phyloP scores from a whole-genome alignment of 306 rosid genomes.

The Crataegus laevigata region DNA sequence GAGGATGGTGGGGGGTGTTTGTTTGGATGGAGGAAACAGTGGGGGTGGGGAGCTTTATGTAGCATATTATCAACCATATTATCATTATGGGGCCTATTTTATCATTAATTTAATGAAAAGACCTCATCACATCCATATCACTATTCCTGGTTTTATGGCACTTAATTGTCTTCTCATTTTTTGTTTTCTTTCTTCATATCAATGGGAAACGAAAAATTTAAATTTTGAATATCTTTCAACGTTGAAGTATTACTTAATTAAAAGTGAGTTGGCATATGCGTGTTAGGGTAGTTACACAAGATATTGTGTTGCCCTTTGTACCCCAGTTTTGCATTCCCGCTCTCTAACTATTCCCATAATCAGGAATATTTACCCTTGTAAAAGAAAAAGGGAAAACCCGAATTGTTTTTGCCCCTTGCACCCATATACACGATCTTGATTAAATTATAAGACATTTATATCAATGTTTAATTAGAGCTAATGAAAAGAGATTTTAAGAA shows the following conservation, averaged over 20 bases:
- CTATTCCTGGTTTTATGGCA: neutral
- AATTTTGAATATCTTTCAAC: rapidly evolving
- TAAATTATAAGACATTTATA: neutral
- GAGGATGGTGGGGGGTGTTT: neutral
- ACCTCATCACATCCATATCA: neutral
- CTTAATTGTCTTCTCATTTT: neutral
- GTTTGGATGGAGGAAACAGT: neutral
- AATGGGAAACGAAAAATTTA: rapidly evolving
- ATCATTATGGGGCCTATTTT: slow-evolving; percentile 5
- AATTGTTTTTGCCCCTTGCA: too few species aligned
- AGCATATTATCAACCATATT: slow-evolving; percentile 13
- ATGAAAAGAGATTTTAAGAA: too few species aligned
- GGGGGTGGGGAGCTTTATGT: slow-evolving; percentile 6
- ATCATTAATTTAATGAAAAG: slow-evolving; percentile 24
- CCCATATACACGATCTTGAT: neutral
- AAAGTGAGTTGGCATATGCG: rapidly evolving
- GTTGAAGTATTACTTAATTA: too few species aligned
- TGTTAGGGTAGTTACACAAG: rapidly evolving
- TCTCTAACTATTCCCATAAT: neutral
- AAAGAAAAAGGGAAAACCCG: too few species aligned
- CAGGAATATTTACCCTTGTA: too few species aligned
- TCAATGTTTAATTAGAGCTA: neutral
- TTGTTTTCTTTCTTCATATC: neutral
- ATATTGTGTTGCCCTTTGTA: rapidly evolving
- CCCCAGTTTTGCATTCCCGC: neutral